A percentile compares a stretch with the other conserved stretches of the same genome.
Evolutionary conservation across 2,329 filamentous ascomycete genomes (phyloP).

Genomic region (Monosporascus sp.): DNA sequence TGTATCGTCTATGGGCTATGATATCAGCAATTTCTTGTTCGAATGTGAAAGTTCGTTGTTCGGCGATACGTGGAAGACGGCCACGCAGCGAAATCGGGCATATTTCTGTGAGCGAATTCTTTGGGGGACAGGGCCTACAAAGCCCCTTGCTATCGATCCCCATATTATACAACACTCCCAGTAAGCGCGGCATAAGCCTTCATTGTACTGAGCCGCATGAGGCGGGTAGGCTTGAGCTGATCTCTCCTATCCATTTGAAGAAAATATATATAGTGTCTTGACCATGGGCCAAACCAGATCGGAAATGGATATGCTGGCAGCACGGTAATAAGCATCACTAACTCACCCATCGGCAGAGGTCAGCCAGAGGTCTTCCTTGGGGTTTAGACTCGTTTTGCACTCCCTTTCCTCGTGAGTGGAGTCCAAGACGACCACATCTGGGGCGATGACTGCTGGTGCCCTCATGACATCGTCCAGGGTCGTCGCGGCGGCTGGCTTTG

Average conservation of each 20-base stretch:
- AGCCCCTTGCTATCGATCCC: too few relatives aligned
- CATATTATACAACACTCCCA: too few relatives aligned
- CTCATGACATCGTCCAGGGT: conserved; percentile 38
- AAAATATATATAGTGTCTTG: background rate
- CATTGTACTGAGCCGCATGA: too few relatives aligned
- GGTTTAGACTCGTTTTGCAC: conserved; percentile 30
- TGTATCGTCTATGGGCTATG: conserved; percentile 34
- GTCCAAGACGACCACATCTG: conserved; percentile 35
- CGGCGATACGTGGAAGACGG: background rate
- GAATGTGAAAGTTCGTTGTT: background rate
- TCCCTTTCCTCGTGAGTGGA: conserved; percentile 25
- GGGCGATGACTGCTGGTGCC: conserved; percentile 30
- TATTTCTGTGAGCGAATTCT: too few relatives aligned
- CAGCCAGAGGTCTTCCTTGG: conserved; percentile 43
- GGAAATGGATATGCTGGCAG: background rate
- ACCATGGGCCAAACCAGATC: background rate
- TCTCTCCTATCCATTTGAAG: background rate
- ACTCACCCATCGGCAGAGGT: conserved; percentile 44
- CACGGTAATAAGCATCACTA: background rate
- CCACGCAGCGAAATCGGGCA: too few relatives aligned
- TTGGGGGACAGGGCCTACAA: too few relatives aligned
- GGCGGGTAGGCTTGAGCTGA: background rate
- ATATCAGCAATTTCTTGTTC: conserved; percentile 9
- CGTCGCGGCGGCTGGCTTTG: background rate
- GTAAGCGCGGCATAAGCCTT: too few relatives aligned